phyloP scores from a whole-genome alignment of 2,329 filamentous ascomycete genomes.

The Penicillium sp. region DNA sequence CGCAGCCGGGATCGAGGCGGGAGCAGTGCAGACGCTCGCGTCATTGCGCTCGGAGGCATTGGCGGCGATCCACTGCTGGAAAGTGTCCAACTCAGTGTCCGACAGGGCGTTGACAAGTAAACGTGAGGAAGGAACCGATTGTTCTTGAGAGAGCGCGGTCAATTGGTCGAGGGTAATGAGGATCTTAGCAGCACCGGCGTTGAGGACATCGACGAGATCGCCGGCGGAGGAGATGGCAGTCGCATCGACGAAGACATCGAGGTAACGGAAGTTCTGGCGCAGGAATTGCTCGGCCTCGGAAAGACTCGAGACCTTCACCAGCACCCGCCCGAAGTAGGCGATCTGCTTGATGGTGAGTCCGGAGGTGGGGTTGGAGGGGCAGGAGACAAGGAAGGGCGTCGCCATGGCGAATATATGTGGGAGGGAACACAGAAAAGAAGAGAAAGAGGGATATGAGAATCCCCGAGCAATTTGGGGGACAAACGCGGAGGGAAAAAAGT shows the following conservation, averaged over 20 bases:
- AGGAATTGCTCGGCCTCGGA: conserved; percentile 51
- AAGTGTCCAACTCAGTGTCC: conserved; percentile 36
- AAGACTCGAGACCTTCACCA: conserved; percentile 50
- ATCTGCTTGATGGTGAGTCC: conserved; percentile 55
- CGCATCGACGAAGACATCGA: conserved; percentile 72
- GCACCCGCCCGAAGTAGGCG: conserved; percentile 59
- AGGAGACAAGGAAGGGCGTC: conserved; percentile 43
- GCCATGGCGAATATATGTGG: conserved; percentile 34
- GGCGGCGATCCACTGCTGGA: conserved; percentile 42
- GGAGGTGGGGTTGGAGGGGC: conserved; percentile 44
- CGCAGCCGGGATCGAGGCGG: conserved; percentile 39
- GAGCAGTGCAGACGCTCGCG: conserved; percentile 34
- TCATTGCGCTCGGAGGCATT: conserved; percentile 36
- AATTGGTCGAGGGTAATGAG: conserved; percentile 75
- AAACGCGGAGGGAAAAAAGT: background rate
- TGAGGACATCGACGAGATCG: conserved; percentile 75
- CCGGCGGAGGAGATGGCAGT: conserved; percentile 66
- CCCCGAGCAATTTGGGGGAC: conserved; percentile 11
- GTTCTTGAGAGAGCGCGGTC: conserved; percentile 50
- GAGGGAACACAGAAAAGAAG: background rate
- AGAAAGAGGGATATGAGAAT: conserved; percentile 11
- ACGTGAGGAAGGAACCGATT: conserved; percentile 54
- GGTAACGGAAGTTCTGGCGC: conserved; percentile 54
- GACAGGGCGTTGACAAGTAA: conserved; percentile 55
- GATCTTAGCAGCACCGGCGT: conserved; percentile 79